Evolutionary conservation across 352 stramenopile genomes (phyloP).

Genomic region (Phytopythium helicoides): DNA sequence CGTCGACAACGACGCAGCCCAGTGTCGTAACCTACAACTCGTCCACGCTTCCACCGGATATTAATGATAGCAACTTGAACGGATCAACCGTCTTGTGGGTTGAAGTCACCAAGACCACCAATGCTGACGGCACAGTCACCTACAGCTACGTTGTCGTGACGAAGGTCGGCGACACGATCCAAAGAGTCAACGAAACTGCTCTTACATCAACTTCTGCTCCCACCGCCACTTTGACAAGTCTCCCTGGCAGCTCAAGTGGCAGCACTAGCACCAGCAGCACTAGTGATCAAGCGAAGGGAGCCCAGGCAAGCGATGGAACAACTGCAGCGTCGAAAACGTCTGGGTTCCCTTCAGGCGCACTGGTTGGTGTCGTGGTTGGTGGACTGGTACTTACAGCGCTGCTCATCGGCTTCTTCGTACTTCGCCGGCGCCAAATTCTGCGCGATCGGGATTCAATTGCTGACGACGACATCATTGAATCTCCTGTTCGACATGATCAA

Average conservation of each 20-base stretch:
- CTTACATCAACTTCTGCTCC: not conserved
- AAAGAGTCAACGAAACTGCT: not conserved
- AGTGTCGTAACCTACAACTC: constrained; percentile 30
- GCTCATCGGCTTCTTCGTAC: constrained; percentile 24
- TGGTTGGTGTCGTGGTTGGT: constrained; percentile 19
- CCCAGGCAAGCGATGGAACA: constrained; percentile 8
- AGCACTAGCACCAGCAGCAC: constrained; percentile 4
- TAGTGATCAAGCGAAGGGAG: constrained; percentile 6
- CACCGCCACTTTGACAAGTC: not conserved
- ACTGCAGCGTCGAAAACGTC: constrained; percentile 5
- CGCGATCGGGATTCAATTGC: constrained; percentile 8
- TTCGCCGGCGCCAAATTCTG: constrained; percentile 14
- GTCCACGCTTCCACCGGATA: constrained; percentile 27
- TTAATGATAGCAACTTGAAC: constrained; percentile 28
- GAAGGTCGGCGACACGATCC: constrained; percentile 1
- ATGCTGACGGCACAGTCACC: constrained; percentile 17
- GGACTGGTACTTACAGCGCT: constrained; percentile 21
- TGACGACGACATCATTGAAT: constrained; percentile 13
- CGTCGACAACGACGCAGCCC: constrained; percentile 2
- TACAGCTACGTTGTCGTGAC: constrained; percentile 42
- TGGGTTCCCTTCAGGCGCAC: constrained; percentile 8
- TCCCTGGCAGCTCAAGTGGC: not conserved
- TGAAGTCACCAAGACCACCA: constrained; percentile 27
- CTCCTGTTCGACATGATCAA: constrained; percentile 14
- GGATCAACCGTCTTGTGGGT: constrained; percentile 34